Conservation (phyloP, 2,329 filamentous ascomycete species). For the Colletotrichum tropicale region DNA sequence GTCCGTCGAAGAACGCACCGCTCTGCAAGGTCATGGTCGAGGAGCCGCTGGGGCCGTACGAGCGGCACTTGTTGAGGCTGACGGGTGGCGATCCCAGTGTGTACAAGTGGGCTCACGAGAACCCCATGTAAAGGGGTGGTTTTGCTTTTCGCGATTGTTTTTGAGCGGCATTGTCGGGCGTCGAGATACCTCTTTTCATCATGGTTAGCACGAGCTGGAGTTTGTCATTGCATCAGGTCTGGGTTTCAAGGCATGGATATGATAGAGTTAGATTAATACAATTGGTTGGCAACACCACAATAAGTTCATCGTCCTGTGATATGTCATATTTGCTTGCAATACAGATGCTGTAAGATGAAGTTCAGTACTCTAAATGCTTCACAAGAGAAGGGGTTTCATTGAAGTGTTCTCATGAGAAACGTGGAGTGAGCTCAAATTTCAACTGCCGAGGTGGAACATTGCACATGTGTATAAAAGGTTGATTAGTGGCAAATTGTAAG, state of each 20-base stretch:
- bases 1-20: constrained; percentile 45
- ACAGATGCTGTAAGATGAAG: neutral
- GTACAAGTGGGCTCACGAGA: constrained; percentile 13
- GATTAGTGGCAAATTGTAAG: neutral
- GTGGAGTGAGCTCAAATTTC: neutral
- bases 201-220: neutral
- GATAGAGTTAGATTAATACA: neutral
- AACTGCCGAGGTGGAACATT: fast-evolving
- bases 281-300: neutral
- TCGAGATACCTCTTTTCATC: neutral
- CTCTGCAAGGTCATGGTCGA: constrained; percentile 52
- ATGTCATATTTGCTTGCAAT: neutral
- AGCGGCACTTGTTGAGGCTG: constrained; percentile 51
- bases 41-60: constrained; percentile 58
- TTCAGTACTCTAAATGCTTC: neutral
- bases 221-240: neutral
- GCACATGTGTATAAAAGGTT: neutral
- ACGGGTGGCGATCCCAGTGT: constrained; percentile 48
- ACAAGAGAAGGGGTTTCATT: neutral
- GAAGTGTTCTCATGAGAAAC: neutral
- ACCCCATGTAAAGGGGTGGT: no score
- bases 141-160: neutral
- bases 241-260: neutral
- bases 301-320: neutral
- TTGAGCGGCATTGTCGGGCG: neutral